Evolutionary conservation across 257 asterid genomes (phyloP).

Genomic region (Solanum commersonii): DNA sequence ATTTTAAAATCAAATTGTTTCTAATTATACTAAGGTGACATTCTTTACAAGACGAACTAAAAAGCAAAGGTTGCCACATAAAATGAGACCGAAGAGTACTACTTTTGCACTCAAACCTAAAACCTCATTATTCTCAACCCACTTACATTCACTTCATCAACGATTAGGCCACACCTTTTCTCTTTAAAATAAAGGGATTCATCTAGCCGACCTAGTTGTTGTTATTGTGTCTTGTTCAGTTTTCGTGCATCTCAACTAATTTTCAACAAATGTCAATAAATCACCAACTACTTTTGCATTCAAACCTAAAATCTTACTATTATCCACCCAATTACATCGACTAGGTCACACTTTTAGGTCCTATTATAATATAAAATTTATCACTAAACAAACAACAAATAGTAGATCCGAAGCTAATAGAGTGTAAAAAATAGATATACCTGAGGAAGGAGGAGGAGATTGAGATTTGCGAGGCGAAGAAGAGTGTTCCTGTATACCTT

Average conservation of each 20-base stretch:
- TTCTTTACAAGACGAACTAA: not conserved
- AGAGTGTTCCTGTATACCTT: not conserved
- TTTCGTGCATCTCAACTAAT: not conserved
- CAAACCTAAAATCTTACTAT: not conserved
- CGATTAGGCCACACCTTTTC: not conserved
- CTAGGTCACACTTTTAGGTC: not conserved
- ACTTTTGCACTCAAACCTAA: not conserved
- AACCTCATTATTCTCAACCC: not conserved
- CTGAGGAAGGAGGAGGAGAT: not conserved
- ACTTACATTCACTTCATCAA: not conserved
- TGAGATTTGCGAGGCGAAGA: not conserved
- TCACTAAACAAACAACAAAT: not conserved
- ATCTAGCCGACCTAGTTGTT: not conserved
- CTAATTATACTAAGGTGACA: not conserved
- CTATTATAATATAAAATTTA: not conserved
- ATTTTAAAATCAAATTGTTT: not conserved
- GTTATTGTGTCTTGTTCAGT: not conserved
- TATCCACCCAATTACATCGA: not conserved
- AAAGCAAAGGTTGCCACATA: not conserved
- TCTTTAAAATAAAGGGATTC: not conserved
- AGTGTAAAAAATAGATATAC: not conserved
- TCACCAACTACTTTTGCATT: not conserved
- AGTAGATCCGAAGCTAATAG: not conserved
- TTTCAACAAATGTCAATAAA: not conserved
- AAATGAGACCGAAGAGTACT: not conserved